phyloP scores from a whole-genome alignment of 768 basidiomycete species.

The Kwoniella sp. region DNA sequence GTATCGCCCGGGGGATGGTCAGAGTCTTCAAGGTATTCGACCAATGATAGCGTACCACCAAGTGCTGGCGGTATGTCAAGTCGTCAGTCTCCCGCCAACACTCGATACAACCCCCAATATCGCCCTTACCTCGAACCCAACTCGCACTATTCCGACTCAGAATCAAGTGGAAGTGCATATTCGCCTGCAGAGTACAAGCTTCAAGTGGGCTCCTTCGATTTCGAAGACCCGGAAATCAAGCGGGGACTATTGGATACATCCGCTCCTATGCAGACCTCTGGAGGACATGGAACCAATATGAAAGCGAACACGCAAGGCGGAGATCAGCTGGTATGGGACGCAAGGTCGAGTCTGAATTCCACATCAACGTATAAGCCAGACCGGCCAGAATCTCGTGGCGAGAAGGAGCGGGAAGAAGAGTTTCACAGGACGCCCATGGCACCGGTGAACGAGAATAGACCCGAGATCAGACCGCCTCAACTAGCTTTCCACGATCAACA shows the following conservation, averaged over 20 bases:
- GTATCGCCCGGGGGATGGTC: constrained; percentile 20
- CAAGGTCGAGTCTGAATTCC: constrained; percentile 20
- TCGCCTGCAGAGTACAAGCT: constrained; percentile 15
- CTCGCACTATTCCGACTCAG: neutral
- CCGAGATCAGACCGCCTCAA: constrained; percentile 13
- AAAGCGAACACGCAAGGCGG: neutral
- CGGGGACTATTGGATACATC: neutral
- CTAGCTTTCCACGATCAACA: constrained; percentile 3
- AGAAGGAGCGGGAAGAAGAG: neutral
- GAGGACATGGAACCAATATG: neutral
- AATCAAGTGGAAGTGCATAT: constrained; percentile 16
- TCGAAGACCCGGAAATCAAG: constrained; percentile 3
- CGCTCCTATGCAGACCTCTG: neutral
- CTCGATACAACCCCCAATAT: neutral
- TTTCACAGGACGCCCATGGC: constrained; percentile 21
- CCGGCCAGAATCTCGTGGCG: neutral
- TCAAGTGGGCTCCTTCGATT: constrained; percentile 12
- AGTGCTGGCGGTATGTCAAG: neutral
- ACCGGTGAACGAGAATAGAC: constrained; percentile 7
- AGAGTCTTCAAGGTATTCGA: constrained; percentile 14
- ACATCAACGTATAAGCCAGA: constrained; percentile 18
- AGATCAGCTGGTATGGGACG: constrained; percentile 8
- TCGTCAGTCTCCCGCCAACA: neutral
- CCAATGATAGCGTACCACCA: neutral
- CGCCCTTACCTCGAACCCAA: neutral